These are phyloP conservation scores for Phanerochaete sordida DNA, from an alignment of 768 basidiomycete genomes.

Conservation along the genomic window DNA sequence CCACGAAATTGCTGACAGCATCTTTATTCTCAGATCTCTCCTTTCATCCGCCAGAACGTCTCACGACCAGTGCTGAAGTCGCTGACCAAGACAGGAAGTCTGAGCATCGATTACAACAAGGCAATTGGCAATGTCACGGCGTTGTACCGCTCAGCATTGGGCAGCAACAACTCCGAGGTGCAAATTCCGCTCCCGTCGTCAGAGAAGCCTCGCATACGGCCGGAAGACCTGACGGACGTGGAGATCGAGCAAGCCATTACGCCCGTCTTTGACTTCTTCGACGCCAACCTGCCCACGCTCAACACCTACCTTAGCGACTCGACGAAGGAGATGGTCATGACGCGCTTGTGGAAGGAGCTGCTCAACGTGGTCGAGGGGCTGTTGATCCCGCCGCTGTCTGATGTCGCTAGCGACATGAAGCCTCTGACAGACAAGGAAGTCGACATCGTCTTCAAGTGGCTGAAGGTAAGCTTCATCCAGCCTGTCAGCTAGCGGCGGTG, in stretches of 20 bases:
- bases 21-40: constrained; percentile 68
- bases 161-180: constrained; percentile 62
- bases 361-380: constrained; percentile 80
- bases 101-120: constrained; percentile 84
- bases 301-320: constrained; percentile 83
- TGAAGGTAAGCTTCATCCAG: constrained; percentile 58
- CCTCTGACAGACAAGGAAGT: constrained; percentile 94
- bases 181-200: constrained; percentile 70
- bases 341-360: constrained; percentile 94
- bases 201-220: constrained; percentile 75
- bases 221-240: constrained; percentile 83
- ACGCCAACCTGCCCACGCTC: constrained; percentile 86
- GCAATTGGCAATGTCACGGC: constrained; percentile 79
- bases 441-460: constrained; percentile 98
- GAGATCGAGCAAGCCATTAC: constrained; percentile 93
- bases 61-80: constrained; percentile 75
- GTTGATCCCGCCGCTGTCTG: constrained; percentile 87
- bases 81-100: constrained; percentile 58
- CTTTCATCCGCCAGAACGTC: constrained; percentile 84
- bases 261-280: constrained; percentile 94
- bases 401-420: constrained; percentile 84
- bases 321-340: constrained; percentile 91
- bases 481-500: background rate
- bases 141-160: constrained; percentile 77
- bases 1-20: background rate